phyloP scores from a whole-genome alignment of 2,329 filamentous ascomycete genomes.

The Aspergillus nomiae region DNA sequence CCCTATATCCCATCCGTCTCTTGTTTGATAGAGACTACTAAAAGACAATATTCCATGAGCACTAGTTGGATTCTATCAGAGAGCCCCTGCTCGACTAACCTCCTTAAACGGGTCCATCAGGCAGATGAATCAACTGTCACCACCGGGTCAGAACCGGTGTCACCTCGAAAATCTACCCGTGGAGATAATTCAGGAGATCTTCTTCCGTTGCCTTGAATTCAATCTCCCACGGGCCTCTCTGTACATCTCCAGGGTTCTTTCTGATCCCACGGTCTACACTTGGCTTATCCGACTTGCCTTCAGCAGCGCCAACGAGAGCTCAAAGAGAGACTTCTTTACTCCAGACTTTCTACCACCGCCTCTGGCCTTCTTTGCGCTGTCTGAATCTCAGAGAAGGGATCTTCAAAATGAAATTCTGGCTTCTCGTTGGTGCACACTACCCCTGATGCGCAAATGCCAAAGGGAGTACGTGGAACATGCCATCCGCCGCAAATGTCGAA shows the following conservation, averaged over 20 bases:
- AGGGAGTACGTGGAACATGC: constrained; percentile 39
- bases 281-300: constrained; percentile 48
- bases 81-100: neutral
- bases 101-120: neutral
- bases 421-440: constrained; percentile 45
- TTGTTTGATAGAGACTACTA: neutral
- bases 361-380: constrained; percentile 36
- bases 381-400: constrained; percentile 26
- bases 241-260: constrained; percentile 42
- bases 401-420: constrained; percentile 41
- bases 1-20: neutral
- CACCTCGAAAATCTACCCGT: constrained; percentile 48
- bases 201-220: constrained; percentile 52
- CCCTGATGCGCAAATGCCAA: constrained; percentile 43
- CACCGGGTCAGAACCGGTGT: constrained; percentile 21
- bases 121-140: constrained; percentile 20
- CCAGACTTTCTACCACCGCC: constrained; percentile 42
- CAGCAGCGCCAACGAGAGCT: constrained; percentile 38
- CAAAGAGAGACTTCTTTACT: constrained; percentile 35
- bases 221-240: constrained; percentile 49
- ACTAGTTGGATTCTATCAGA: neutral
- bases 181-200: constrained; percentile 55
- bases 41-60: neutral
- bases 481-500: constrained; percentile 30
- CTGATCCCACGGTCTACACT: constrained; percentile 43